These are phyloP conservation scores for Chlamydomonas sp. DNA, from an alignment of 139 green algal species.

Conservation along the genomic window DNA sequence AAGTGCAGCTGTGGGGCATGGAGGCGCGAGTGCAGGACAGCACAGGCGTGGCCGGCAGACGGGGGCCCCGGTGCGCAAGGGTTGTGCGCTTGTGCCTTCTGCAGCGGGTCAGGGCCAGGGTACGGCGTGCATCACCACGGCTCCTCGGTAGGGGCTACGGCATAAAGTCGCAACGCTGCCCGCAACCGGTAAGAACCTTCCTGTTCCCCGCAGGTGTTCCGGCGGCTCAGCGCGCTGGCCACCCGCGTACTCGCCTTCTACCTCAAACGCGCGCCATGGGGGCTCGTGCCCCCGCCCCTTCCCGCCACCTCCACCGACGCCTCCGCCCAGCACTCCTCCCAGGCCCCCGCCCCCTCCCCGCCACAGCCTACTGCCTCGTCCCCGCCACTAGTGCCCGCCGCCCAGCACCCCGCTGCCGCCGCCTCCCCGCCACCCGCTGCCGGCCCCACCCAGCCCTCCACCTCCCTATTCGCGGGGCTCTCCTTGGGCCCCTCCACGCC, in stretches of 20 bases:
- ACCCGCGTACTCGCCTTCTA: constrained; percentile 52
- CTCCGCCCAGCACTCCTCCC: not conserved
- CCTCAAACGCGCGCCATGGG: constrained; percentile 10
- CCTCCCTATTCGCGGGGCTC: not conserved
- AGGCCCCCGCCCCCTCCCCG: too few relatives aligned
- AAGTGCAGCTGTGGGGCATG: not conserved
- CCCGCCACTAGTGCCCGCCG: too few relatives aligned
- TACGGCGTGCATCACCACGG: too few relatives aligned
- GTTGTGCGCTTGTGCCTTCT: too few relatives aligned
- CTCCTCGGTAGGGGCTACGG: too few relatives aligned
- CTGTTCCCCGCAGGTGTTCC: constrained; percentile 59
- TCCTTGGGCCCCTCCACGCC: not conserved
- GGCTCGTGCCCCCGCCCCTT: constrained; percentile 8
- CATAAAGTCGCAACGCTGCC: too few relatives aligned
- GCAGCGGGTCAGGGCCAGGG: too few relatives aligned
- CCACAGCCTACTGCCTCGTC: too few relatives aligned
- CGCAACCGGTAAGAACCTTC: too few relatives aligned
- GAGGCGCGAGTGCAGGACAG: not conserved
- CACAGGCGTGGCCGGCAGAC: not conserved
- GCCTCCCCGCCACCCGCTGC: too few relatives aligned
- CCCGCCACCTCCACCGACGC: not conserved
- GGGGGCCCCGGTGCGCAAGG: not conserved
- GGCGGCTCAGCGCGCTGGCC: constrained; percentile 47
- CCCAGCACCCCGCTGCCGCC: too few relatives aligned
- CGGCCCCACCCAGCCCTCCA: not conserved